These are phyloP conservation scores for Thinopyrum elongatum DNA, from an alignment of 176 grass and related monocot species.

Conservation along the genomic window DNA sequence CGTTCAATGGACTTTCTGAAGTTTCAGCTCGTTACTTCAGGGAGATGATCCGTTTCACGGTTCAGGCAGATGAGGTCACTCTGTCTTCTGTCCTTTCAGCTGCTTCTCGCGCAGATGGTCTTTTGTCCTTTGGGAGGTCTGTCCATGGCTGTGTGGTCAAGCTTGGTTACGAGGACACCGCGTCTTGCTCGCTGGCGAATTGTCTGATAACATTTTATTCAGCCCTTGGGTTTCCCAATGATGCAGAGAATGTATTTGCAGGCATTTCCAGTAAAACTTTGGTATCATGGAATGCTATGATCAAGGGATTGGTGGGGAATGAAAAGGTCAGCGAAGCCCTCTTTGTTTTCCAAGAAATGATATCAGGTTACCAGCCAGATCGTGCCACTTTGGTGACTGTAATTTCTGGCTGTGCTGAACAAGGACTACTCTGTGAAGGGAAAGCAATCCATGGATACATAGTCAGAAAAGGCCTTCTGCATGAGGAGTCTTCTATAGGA, in stretches of 20 bases:
- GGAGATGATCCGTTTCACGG: conserved; percentile 44
- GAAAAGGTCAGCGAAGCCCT: conserved; percentile 35
- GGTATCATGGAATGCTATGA: conserved; percentile 80
- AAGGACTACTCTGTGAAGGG: conserved; percentile 43
- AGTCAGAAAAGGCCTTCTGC: conserved; percentile 34
- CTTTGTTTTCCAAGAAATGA: conserved; percentile 48
- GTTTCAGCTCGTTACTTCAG: conserved; percentile 51
- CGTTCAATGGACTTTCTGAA: conserved; percentile 36
- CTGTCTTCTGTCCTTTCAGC: conserved; percentile 55
- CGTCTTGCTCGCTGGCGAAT: conserved; percentile 51
- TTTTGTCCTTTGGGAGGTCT: conserved; percentile 54
- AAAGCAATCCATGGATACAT: conserved; percentile 66
- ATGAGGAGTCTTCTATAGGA: conserved; percentile 33
- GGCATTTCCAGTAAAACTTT: conserved; percentile 44
- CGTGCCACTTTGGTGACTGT: conserved; percentile 53
- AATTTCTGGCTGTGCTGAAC: conserved; percentile 56
- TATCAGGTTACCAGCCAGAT: conserved; percentile 38
- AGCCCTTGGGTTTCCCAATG: conserved; percentile 31
- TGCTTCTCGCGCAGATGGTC: conserved; percentile 16
- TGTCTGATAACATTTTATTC: conserved; percentile 70
- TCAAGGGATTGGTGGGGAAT: conserved; percentile 56
- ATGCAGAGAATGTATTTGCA: conserved; percentile 42
- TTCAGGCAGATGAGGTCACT: conserved; percentile 52
- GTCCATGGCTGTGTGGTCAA: conserved; percentile 58
- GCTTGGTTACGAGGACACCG: conserved; percentile 43